Evolutionary conservation across 129 eudicot genomes (phyloP).

Genomic region (Heracleum sosnowskyi): DNA sequence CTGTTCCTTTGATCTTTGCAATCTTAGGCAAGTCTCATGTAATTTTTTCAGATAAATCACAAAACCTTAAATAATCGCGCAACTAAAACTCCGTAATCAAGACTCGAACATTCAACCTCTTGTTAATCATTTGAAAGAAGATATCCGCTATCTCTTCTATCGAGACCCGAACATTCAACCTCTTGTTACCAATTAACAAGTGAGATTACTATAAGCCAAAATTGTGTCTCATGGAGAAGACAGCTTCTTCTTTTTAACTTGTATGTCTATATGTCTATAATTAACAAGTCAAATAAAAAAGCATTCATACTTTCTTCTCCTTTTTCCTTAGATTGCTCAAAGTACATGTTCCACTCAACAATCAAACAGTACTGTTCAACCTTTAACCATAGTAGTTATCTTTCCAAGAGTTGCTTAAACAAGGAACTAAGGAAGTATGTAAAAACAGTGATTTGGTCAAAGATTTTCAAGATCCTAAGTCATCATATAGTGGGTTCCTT

Average conservation of each 20-base stretch:
- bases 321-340: slow-evolving; percentile 11
- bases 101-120: neutral
- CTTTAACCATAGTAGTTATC: neutral
- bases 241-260: too few relatives aligned
- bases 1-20: neutral
- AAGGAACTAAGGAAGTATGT: too few relatives aligned
- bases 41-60: too few relatives aligned
- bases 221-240: too few relatives aligned
- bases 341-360: neutral
- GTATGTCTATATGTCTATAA: neutral
- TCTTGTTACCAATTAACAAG: too few relatives aligned
- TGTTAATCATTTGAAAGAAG: neutral
- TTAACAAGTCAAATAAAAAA: neutral
- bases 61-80: too few relatives aligned
- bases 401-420: neutral
- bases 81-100: neutral
- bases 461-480: slow-evolving; percentile 10
- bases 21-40: neutral
- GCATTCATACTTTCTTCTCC: neutral
- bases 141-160: too few relatives aligned
- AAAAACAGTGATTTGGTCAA: slow-evolving; percentile 15
- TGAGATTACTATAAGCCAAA: too few relatives aligned
- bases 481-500: neutral
- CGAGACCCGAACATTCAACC: neutral
- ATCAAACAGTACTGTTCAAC: neutral